Evolutionary conservation across 129 eudicot genomes (phyloP).

Genomic region (carrot (Daucus carota)): DNA sequence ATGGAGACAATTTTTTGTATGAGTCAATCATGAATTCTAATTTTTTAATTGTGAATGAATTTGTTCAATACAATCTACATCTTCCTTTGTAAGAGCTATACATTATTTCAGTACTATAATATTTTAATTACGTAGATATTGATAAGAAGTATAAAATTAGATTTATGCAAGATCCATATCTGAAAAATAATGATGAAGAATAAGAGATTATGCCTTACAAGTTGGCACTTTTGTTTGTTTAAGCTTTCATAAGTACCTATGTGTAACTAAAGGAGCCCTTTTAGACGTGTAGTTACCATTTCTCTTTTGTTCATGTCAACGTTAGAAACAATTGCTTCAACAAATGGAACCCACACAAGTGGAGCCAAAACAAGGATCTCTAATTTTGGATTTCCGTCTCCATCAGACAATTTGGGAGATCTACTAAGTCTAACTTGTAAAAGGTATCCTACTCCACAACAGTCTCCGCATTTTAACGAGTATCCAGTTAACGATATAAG

Average conservation of each 20-base stretch:
- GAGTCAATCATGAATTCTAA: too few species aligned
- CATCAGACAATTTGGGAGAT: slow-evolving; percentile 30
- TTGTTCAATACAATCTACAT: too few species aligned
- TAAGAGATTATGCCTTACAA: slow-evolving; percentile 53
- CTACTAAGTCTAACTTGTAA: slow-evolving; percentile 67
- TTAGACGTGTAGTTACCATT: slow-evolving; percentile 89
- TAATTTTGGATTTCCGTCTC: slow-evolving; percentile 32
- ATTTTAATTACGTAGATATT: too few species aligned
- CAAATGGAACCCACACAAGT: slow-evolving; percentile 91
- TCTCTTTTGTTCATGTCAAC: slow-evolving; percentile 75
- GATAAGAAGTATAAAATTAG: slow-evolving; percentile 3
- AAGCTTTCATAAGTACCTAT: slow-evolving; percentile 75
- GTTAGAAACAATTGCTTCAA: slow-evolving; percentile 84
- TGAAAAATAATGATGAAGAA: slow-evolving; percentile 1
- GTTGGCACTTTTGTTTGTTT: slow-evolving; percentile 87
- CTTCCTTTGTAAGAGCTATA: too few species aligned
- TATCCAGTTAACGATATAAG: slow-evolving; percentile 39
- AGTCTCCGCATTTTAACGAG: slow-evolving; percentile 77
- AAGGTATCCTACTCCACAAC: slow-evolving; percentile 92
- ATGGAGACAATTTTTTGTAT: too few species aligned
- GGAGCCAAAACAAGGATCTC: slow-evolving; percentile 43
- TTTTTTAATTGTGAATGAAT: too few species aligned
- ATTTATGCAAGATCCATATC: background rate
- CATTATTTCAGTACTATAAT: too few species aligned
- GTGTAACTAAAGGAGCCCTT: slow-evolving; percentile 87